Conservation (phyloP, 495 filamentous ascomycete species). For the Neurospora discreta region DNA sequence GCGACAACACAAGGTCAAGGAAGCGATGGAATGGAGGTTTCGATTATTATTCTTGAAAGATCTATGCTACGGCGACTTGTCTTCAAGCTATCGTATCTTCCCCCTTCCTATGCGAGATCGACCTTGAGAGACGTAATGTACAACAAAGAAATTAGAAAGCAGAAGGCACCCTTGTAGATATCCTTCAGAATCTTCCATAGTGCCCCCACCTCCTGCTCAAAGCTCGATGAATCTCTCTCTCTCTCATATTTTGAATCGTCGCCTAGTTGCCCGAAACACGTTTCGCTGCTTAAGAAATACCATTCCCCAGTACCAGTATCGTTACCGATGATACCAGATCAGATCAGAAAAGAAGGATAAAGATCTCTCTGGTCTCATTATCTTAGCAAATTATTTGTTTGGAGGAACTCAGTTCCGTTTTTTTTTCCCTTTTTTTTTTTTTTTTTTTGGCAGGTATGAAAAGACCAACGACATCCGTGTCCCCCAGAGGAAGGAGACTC, state of each 20-base stretch:
- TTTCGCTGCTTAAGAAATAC: neutral
- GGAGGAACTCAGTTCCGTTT: neutral
- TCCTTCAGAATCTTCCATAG: neutral
- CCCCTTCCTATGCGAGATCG: neutral
- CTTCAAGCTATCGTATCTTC: neutral
- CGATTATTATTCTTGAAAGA: neutral
- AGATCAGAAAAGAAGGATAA: slow-evolving; percentile 12
- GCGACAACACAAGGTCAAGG: neutral
- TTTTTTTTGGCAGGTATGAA: neutral
- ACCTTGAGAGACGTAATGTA: slow-evolving; percentile 18
- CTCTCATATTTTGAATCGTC: neutral
- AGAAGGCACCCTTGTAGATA: neutral
- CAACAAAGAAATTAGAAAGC: slow-evolving; percentile 19
- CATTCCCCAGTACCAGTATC: slow-evolving; percentile 10
- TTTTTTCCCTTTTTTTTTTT: no score
- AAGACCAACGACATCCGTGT: neutral
- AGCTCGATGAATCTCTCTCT: slow-evolving; percentile 2
- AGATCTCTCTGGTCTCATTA: slow-evolving; percentile 7
- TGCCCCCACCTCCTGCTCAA: neutral
- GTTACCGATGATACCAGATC: neutral
- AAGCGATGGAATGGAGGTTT: neutral
- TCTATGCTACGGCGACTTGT: neutral
- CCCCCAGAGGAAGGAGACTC: slow-evolving; percentile 10
- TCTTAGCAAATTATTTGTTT: neutral
- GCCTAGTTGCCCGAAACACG: neutral